A percentile compares a stretch with the other conserved stretches of the same genome.
Evolutionary conservation across 148 eudicot species (phyloP).

Genomic region (Cornus florida): DNA sequence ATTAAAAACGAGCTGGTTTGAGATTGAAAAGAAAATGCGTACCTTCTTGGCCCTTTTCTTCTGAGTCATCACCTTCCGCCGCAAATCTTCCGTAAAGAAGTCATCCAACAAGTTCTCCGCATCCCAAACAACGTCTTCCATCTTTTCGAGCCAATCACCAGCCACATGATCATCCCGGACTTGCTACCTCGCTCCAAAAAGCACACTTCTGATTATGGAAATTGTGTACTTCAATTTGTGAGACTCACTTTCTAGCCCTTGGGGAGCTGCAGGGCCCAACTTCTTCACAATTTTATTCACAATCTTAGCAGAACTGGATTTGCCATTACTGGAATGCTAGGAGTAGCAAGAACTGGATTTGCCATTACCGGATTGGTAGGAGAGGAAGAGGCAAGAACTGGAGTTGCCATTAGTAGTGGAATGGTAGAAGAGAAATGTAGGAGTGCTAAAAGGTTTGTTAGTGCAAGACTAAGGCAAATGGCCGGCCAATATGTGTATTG

Average conservation of each 20-base stretch:
- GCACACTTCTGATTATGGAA: constrained; percentile 5
- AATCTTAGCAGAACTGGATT: neutral
- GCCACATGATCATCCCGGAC: neutral
- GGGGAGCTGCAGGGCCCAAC: neutral
- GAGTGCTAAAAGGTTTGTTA: no score
- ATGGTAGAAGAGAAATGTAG: no score
- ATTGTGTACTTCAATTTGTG: constrained; percentile 2
- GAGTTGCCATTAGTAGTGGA: no score
- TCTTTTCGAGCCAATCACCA: constrained; percentile 11
- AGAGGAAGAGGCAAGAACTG: no score
- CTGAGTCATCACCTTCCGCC: neutral
- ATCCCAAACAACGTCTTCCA: constrained; percentile 10
- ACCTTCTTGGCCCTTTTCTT: neutral
- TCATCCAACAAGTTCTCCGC: constrained; percentile 23
- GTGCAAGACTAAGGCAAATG: no score
- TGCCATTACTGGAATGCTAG: neutral
- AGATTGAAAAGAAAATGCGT: constrained; percentile 4
- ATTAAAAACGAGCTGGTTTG: constrained; percentile 7
- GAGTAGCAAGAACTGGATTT: no score
- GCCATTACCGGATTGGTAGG: no score
- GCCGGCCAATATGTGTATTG: no score
- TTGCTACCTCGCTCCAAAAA: neutral
- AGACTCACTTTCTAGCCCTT: neutral
- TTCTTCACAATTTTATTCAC: neutral
- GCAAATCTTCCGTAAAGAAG: neutral